Base-by-base conservation (phyloP, 805 yeast species). In the Kodamaea sagamina region DNA sequence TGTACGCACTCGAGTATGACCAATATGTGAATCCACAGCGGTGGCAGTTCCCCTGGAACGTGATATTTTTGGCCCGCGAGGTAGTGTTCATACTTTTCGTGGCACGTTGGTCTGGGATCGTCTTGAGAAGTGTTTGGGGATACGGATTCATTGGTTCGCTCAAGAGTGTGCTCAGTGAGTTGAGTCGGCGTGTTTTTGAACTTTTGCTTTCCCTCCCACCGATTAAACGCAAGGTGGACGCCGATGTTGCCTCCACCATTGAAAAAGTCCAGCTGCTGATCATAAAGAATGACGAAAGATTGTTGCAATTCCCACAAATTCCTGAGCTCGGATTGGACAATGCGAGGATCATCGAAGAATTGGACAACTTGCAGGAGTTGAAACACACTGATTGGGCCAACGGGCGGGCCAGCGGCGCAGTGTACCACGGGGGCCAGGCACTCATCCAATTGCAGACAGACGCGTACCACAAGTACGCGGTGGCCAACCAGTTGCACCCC, bases 401-500 rank as follows among this genome's bases (percentile, higher is more conserved):
- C 32, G 99, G 99, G 4, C 75, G 81, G 52, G 85, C 92, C 3
- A 86, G 95, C 12, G 99, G 99, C 4, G 98, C 97, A 0, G 97
- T 92, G 8, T 92, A 92, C 57, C 98, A 93, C 55, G 97, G 98
- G 22, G 97, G 97, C 10, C 69, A 74, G n/a, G 87, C 86, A 24
- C 65, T 92, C 42, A 72, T 86, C 28, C 68, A 75, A 28, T 68
- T 93, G 27, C 98, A 93, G 64, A 68, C 93, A 6, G 64, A 75
- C 43, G 93, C 96, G 0, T 90, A 80, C 61, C 77, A 80, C 41
- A 76, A 77, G 56, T 90, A 79, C 62, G 79, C 93, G 4, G 89
- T 90, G 17, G 89, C 97, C 2, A 92, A 93, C 65, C 99, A 93
- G 65, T 71, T 92, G 40, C 99, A 92, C 61, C 99, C 99, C 0